Base-by-base conservation (phyloP, 108 stramenopile species). In the Pseudonitzschia pungens region DNA sequence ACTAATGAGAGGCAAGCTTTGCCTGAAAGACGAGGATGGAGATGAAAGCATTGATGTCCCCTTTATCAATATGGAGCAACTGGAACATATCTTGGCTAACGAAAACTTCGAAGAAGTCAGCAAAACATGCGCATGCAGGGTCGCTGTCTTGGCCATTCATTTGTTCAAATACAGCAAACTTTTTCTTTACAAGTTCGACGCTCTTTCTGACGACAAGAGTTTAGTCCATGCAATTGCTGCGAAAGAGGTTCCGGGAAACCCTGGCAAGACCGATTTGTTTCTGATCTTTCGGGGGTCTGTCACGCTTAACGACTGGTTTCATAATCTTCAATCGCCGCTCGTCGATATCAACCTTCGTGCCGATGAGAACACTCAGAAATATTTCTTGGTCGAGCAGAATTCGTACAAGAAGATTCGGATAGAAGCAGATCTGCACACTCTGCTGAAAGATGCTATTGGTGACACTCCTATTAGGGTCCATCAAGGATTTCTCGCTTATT, bases 151-250 rank as follows among this genome's bases (percentile, higher is more conserved):
- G 21, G 54, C 54, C n/a, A 3, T 55, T 55, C 54, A 24, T 10
- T 11, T 22, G 54, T 55, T 55, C 54, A 55, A 11, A 26, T 2
- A 22, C 20, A 55, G 20, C 1, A 55, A 24, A 24, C 22, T 55
- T 26, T 55, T 8, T 26, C 21, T 55, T 1, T 55, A 55, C 54
- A 55, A 55, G 54, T 55, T 55, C 10, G 54, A 55, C 10, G 54
- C 54, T 2, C 2, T 5, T 2, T 55, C 21, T 26, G 26, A 11
- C 53, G 74, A 65, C 22, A 82, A 87, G 44, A 86, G 87, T 55
- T 58, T 91, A 54, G 91, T 92, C 10, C 84, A 87, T 78, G 85
- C 78, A 20, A 77, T 92, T 62, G 84, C 80, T 8, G 77, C 87
- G 1, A 85, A 87, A 58, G 79, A 73, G 1, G 45, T 29, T 8